A percentile compares a stretch with the other conserved stretches of the same genome.
Conservation (phyloP, 352 stramenopile species). For the Phytopythium delawarense region DNA sequence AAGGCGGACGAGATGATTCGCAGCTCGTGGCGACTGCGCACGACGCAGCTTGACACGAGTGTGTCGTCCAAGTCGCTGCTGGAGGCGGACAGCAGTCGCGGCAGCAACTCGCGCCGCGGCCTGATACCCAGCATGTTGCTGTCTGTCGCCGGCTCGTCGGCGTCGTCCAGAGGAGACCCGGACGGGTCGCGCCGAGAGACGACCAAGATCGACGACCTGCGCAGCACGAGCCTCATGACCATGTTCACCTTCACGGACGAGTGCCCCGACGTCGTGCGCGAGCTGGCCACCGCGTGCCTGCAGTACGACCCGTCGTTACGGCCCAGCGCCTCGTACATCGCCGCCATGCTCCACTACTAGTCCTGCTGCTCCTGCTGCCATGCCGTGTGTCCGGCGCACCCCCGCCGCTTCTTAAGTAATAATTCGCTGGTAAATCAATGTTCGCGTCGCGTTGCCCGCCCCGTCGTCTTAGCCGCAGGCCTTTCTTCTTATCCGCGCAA, state of each 20-base stretch:
- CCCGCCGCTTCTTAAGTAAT: background rate
- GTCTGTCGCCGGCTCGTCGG: slow-evolving; percentile 10
- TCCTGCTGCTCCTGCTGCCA: background rate
- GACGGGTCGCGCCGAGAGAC: slow-evolving; percentile 29
- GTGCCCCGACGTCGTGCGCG: slow-evolving; percentile 46
- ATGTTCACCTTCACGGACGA: slow-evolving; percentile 73
- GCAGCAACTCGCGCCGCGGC: slow-evolving; percentile 1
- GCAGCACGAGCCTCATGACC: slow-evolving; percentile 38
- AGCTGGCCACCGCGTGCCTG: slow-evolving; percentile 60
- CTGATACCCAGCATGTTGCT: background rate
- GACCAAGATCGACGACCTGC: slow-evolving; percentile 20
- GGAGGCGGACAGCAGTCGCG: slow-evolving; percentile 10
- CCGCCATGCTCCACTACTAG: slow-evolving; percentile 61
- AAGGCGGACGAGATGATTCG: slow-evolving; percentile 64
- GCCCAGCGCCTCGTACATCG: slow-evolving; percentile 67
- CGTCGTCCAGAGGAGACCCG: slow-evolving; percentile 15
- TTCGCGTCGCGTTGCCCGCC: background rate
- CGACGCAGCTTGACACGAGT: slow-evolving; percentile 23
- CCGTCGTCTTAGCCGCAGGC: background rate
- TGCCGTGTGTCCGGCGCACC: too few relatives aligned
- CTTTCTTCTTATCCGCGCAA: background rate
- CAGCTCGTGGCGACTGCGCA: slow-evolving; percentile 51
- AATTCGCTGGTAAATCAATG: background rate
- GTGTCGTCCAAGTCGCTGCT: slow-evolving; percentile 7
- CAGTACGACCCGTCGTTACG: slow-evolving; percentile 67